Evolutionary conservation across 768 basidiomycete species (phyloP), one percentile per base, ranked within the genome.

Genomic region (Macrolepiota dolichaula): DNA sequence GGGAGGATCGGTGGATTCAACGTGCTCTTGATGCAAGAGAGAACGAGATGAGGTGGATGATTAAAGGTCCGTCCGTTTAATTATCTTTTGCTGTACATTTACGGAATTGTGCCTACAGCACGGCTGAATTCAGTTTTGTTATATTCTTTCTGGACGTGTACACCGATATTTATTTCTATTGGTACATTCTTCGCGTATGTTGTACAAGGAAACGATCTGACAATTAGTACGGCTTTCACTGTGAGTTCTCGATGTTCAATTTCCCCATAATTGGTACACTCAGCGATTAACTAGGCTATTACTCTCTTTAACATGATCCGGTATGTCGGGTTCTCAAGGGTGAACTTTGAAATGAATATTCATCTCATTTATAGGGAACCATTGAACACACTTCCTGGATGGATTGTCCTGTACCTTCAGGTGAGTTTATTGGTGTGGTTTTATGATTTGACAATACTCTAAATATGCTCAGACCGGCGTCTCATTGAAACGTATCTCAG

Each of bases 231-330:
- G 17, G 95, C 96, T 0, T 96, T 96, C 69, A 96, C 95, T 47
- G 88, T 88, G 46, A 37, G 84, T 76, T 27, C 17, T 37, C 35
- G 19, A 22, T 13, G 12, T 13, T 12, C 22, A 13, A 49, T 49
- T 13, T 24, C 47, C 22, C 12, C 47, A n/a, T 19, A n/a, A n/a
- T 19, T 49, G 22, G 47, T 12, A 5, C 15, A 27, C 15, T 49
- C 19, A 49, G 24, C 47, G 25, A 24, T 1, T 49, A 10, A n/a
- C 13, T 53, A 88, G 83, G 79, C 93, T 0, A 89, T 97, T 37
- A 84, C 92, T 0, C 72, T 96, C 46, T 96, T 96, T 72, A 79
- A 80, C 50, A 94, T 97, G 94, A 80, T 97, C 67, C 81, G 85
- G 81, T 86, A 66, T n/a, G 75, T 63, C 4, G 6, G 12, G 15